Conservation (phyloP, 2,329 filamentous ascomycete species). For the Moelleriella libera region DNA sequence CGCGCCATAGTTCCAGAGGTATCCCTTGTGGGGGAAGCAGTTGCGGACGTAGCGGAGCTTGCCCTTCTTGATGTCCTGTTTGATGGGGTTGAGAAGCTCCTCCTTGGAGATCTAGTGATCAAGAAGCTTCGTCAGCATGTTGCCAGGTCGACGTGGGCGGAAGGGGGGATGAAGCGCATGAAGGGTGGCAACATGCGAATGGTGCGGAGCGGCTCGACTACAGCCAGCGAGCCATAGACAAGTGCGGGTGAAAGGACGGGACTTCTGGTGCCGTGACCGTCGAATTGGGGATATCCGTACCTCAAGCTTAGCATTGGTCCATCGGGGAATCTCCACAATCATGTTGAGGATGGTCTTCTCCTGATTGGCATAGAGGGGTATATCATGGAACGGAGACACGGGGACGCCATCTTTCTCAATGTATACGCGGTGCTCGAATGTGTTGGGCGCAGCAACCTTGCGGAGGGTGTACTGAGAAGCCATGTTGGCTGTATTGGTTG, state of each 20-base stretch:
- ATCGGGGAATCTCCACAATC: conserved; percentile 97
- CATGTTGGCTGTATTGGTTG: conserved; percentile 38
- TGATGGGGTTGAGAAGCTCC: conserved; percentile 95
- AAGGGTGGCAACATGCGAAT: too few species aligned
- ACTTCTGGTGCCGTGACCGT: neutral
- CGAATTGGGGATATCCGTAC: conserved; percentile 28
- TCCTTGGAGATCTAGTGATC: conserved; percentile 85
- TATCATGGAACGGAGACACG: conserved; percentile 94
- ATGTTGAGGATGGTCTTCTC: conserved; percentile 97
- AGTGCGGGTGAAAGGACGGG: neutral
- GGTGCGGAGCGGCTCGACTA: too few species aligned
- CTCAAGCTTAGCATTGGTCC: conserved; percentile 99
- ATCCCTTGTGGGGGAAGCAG: conserved; percentile 99
- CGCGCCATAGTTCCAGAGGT: conserved; percentile 99
- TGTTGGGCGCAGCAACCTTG: conserved; percentile 83
- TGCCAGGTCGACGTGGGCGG: neutral
- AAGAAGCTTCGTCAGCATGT: conserved; percentile 9
- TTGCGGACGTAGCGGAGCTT: conserved; percentile 98
- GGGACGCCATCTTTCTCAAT: conserved; percentile 94
- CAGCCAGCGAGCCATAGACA: neutral
- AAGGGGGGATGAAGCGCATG: too few species aligned
- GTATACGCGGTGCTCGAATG: conserved; percentile 92
- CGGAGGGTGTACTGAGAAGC: conserved; percentile 59
- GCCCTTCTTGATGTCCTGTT: conserved; percentile 99
- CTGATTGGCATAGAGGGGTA: conserved; percentile 93